Conservation (phyloP, 176 grass and related monocot species). For the Cocos nucifera region DNA sequence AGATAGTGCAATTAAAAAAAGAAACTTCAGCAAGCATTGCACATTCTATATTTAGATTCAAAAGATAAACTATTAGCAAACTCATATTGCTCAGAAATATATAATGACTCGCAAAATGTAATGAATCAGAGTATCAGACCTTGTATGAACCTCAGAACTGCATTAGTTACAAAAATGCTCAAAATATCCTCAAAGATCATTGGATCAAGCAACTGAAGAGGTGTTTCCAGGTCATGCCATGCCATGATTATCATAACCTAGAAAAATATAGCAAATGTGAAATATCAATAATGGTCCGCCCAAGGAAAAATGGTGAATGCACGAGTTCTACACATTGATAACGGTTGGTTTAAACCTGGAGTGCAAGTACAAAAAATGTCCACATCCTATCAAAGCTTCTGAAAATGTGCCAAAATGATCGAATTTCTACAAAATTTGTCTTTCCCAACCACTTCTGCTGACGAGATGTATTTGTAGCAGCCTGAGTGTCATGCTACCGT, state of each 20-base stretch:
- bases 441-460: slow-evolving; percentile 71
- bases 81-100: too few species aligned
- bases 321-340: neutral
- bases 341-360: slow-evolving; percentile 52
- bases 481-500: slow-evolving; percentile 26
- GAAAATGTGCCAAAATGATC: slow-evolving; percentile 94
- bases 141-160: slow-evolving; percentile 79
- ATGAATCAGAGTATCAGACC: slow-evolving; percentile 37
- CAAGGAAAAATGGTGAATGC: slow-evolving; percentile 19
- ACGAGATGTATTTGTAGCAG: slow-evolving; percentile 17
- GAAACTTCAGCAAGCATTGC: too few species aligned
- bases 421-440: slow-evolving; percentile 85
- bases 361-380: slow-evolving; percentile 79
- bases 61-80: too few species aligned
- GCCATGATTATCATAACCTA: slow-evolving; percentile 95
- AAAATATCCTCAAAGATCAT: slow-evolving; percentile 66
- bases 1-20: too few species aligned
- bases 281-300: neutral
- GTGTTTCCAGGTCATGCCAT: slow-evolving; percentile 75
- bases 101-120: neutral
- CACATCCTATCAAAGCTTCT: slow-evolving; percentile 97
- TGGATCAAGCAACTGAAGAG: slow-evolving; percentile 82
- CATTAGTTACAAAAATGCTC: slow-evolving; percentile 94
- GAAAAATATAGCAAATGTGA: slow-evolving; percentile 20
- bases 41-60: too few species aligned